Base-by-base conservation (phyloP, 2,329 filamentous ascomycete species). In the Aspergillus hortae region DNA sequence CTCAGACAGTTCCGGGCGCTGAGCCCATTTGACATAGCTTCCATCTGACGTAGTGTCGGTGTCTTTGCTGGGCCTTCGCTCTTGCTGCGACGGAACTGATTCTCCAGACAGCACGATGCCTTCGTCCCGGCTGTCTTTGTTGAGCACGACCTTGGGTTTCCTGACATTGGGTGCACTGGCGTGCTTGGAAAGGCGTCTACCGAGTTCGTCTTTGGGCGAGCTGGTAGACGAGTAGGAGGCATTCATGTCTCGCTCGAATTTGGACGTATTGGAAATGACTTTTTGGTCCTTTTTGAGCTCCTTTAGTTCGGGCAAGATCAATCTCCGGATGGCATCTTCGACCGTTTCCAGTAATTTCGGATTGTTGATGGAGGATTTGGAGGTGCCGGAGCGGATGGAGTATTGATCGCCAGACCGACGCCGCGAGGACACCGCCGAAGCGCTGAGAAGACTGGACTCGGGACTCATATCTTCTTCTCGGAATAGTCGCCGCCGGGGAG, bases 211-310 rank as follows among this genome's bases (percentile, higher is more conserved):
- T 55, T 80, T 80, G 19, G 75, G 69, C 19, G 78, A 78, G 53
- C 76, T 87, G 62, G 71, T 82, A 66, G 73, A 82, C 58, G 72
- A 77, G 56, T 84, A 77, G 1, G 86, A 86, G 49, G 84, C 82
- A 61, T 84, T 78, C 67, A 82, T 77, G 54, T 85, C 82, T 49
- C 78, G 78, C 27, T 87, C 82, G 30, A 89, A 92, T 52, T 85
- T 86, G 50, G 83, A 83, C 10, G 83, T 83, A 61, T 84, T 87
- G 58, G 87, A 81, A 56, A 87, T 84, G 58, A 87, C 87, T 69
- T 89, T 92, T 68, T 92, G 89, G 65, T 96, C 91, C 62, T 92
- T 85, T 70, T 96, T 96, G 49, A 99, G 77, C 9, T 91, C 90
- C 61, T 90, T 92, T 42, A 99, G 79, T 70, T 99, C 92, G 0